Percentiles rank a stretch among this genome's conserved stretches.
Conservation (phyloP, 116 monocot species). For the Cymodocea nodosa region DNA sequence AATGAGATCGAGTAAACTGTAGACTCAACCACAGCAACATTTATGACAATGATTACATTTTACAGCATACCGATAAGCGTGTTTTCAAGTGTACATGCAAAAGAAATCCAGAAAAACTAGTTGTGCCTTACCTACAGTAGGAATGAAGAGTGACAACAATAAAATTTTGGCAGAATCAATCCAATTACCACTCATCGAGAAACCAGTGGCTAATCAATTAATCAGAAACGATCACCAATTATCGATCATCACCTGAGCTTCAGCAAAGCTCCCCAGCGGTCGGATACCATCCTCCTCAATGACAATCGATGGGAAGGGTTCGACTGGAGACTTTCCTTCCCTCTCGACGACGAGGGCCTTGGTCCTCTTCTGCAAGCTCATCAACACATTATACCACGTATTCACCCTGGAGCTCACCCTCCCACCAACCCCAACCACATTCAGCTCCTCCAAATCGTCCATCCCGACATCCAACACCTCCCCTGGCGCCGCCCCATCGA, state of each 20-base stretch:
- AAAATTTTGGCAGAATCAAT: too few species aligned
- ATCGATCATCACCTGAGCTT: conserved; percentile 69
- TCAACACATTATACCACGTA: conserved; percentile 88
- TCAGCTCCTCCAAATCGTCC: conserved; percentile 66
- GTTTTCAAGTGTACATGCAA: too few species aligned
- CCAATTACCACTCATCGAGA: too few species aligned
- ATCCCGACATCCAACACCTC: conserved; percentile 50
- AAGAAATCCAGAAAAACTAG: too few species aligned
- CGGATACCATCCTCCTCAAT: conserved; percentile 44
- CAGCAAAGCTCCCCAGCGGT: conserved; percentile 79
- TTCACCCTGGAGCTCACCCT: conserved; percentile 55
- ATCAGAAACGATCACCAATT: background rate
- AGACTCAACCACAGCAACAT: too few species aligned
- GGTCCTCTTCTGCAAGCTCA: conserved; percentile 86
- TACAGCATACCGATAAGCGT: too few species aligned
- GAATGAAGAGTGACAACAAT: too few species aligned
- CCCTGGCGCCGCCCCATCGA: conserved; percentile 66
- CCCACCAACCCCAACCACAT: conserved; percentile 33
- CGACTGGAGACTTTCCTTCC: conserved; percentile 30
- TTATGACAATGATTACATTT: too few species aligned
- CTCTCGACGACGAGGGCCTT: conserved; percentile 35
- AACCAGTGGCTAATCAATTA: background rate
- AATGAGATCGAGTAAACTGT: too few species aligned
- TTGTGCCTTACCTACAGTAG: too few species aligned
- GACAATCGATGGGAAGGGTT: conserved; percentile 75